phyloP scores from a whole-genome alignment of 1,284 basidiomycete species.

The Ganoderma lucidum region DNA sequence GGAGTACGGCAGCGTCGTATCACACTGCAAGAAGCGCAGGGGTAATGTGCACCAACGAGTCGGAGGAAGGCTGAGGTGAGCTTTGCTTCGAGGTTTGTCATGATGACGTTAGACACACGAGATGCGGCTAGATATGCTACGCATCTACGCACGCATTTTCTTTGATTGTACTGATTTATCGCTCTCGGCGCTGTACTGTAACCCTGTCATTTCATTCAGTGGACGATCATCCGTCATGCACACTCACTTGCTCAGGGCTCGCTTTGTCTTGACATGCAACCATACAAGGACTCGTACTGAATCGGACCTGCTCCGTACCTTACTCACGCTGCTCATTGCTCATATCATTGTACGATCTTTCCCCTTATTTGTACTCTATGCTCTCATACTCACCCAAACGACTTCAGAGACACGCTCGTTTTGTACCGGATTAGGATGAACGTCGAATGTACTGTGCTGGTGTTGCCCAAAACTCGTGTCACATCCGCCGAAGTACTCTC shows the following conservation, averaged over 20 bases:
- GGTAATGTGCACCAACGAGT: slow-evolving; percentile 12
- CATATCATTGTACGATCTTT: slow-evolving; percentile 23
- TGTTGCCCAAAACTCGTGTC: not conserved
- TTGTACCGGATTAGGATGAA: slow-evolving; percentile 7
- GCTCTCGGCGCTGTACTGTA: slow-evolving; percentile 7
- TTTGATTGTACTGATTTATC: slow-evolving; percentile 11
- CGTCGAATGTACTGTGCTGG: slow-evolving; percentile 2
- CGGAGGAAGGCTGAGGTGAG: slow-evolving; percentile 23
- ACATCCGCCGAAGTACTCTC: not conserved
- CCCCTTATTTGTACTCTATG: slow-evolving; percentile 12
- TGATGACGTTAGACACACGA: slow-evolving; percentile 5
- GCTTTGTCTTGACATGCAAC: not conserved
- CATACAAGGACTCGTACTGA: slow-evolving; percentile 18
- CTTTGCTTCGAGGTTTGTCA: not conserved
- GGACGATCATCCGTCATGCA: slow-evolving; percentile 13
- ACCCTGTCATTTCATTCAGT: slow-evolving; percentile 20
- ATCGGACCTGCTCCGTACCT: slow-evolving; percentile 25
- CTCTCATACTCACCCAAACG: slow-evolving; percentile 12
- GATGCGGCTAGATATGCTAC: not conserved
- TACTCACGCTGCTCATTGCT: slow-evolving; percentile 13
- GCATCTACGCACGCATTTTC: slow-evolving; percentile 1
- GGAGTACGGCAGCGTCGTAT: slow-evolving; percentile 33
- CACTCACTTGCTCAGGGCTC: slow-evolving; percentile 8
- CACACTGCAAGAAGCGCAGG: slow-evolving; percentile 33
- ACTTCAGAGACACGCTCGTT: slow-evolving; percentile 16